Evolutionary conservation across 257 asterid genomes (phyloP).

Genomic region (Gynochthodes officinalis): DNA sequence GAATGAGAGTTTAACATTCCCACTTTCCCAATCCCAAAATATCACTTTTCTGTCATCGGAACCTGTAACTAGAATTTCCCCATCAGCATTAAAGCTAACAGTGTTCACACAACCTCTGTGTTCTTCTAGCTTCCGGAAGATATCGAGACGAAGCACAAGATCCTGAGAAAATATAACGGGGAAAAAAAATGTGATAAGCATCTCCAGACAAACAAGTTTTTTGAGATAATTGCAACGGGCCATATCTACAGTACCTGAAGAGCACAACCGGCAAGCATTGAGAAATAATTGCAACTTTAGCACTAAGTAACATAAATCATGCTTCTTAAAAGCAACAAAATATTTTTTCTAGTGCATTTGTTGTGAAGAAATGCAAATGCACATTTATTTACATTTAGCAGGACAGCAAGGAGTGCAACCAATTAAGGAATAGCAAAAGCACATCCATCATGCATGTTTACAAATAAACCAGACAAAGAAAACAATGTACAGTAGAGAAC

Average conservation of each 20-base stretch:
- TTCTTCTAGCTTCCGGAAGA: constrained; percentile 59
- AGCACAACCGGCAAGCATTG: not conserved
- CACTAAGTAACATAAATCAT: not conserved
- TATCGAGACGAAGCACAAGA: constrained; percentile 77
- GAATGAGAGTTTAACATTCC: constrained; percentile 54
- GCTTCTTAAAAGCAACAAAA: not conserved
- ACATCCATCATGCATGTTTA: not conserved
- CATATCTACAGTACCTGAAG: too few species aligned
- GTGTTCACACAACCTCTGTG: constrained; percentile 92
- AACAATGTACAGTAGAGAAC: not conserved
- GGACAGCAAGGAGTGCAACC: not conserved
- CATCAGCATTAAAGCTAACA: constrained; percentile 66
- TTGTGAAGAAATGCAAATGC: not conserved
- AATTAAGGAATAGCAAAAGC: not conserved
- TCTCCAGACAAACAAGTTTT: not conserved
- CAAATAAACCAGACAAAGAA: not conserved
- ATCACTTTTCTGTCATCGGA: constrained; percentile 83
- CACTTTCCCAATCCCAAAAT: constrained; percentile 95
- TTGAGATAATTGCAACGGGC: too few species aligned
- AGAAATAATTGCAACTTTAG: not conserved
- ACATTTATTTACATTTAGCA: not conserved
- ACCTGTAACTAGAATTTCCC: constrained; percentile 77
- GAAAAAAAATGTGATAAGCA: not conserved
- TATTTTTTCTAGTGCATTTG: not conserved
- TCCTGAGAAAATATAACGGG: constrained; percentile 38